Evolutionary conservation across 139 green algal species (phyloP).

Genomic region (Tetraselmis striata): DNA sequence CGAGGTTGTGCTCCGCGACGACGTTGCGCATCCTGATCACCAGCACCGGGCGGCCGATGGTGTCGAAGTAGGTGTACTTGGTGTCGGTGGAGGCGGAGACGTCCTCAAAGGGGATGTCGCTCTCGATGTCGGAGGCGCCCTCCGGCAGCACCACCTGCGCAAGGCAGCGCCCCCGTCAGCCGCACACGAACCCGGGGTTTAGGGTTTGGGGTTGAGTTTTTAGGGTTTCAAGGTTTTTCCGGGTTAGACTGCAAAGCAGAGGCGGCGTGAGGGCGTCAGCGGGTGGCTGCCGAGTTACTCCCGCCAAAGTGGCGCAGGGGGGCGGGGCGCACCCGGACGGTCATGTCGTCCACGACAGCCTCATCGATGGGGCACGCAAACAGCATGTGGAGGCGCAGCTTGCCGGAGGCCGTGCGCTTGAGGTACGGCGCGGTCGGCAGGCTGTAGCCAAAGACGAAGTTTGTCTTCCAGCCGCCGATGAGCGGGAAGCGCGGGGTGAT

Average conservation of each 20-base stretch:
- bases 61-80: slow-evolving; percentile 83
- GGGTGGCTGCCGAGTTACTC: too few species aligned
- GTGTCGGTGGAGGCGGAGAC: slow-evolving; percentile 35
- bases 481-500: slow-evolving; percentile 74
- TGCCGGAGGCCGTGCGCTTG: slow-evolving; percentile 6
- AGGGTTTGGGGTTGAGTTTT: too few species aligned
- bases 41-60: slow-evolving; percentile 69
- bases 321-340: slow-evolving; percentile 31
- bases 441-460: slow-evolving; percentile 62
- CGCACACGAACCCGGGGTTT: too few species aligned
- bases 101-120: slow-evolving; percentile 36
- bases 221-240: too few species aligned
- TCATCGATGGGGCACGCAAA: slow-evolving; percentile 35
- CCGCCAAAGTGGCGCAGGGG: too few species aligned
- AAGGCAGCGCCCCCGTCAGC: too few species aligned
- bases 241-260: too few species aligned
- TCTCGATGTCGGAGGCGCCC: slow-evolving; percentile 43
- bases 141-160: slow-evolving; percentile 74
- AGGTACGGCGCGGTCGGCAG: slow-evolving; percentile 34
- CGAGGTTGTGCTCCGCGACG: slow-evolving; percentile 37
- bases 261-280: too few species aligned
- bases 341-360: slow-evolving; percentile 29
- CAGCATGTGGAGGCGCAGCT: slow-evolving; percentile 33
- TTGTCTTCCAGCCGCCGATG: slow-evolving; percentile 75
- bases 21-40: slow-evolving; percentile 61